These are phyloP conservation scores for Setaria italica DNA, from an alignment of 202 grass and related monocot species.

Conservation along the genomic window DNA sequence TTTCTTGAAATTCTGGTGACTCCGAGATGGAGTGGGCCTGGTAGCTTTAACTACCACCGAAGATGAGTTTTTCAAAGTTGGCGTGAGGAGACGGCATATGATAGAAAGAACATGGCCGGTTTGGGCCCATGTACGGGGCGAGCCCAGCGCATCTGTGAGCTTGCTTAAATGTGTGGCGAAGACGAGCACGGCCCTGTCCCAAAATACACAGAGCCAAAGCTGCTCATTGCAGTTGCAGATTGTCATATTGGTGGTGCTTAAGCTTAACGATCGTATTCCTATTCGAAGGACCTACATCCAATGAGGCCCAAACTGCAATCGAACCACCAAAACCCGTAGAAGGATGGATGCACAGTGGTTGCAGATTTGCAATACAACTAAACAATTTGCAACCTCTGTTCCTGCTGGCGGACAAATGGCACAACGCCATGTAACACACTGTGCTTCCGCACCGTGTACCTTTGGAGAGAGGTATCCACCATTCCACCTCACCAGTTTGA, in stretches of 20 bases:
- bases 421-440: not conserved
- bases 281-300: no score
- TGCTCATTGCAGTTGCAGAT: not conserved
- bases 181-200: no score
- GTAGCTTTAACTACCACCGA: not conserved
- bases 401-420: not conserved
- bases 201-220: not conserved
- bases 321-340: not conserved
- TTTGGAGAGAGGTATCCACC: no score
- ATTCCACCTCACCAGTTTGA: not conserved
- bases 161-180: not conserved
- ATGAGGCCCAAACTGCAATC: no score
- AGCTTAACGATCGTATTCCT: not conserved
- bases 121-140: slow-evolving; percentile 1
- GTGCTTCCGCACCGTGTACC: not conserved
- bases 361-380: not conserved
- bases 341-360: not conserved
- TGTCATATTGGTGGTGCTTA: not conserved
- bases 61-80: not conserved
- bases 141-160: not conserved
- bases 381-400: not conserved
- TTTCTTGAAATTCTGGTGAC: not conserved
- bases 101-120: not conserved
- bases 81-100: not conserved
- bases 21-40: not conserved